Conservation (phyloP, 192 early-diverging fungal genomes). For the Cladochytrium replicatum region DNA sequence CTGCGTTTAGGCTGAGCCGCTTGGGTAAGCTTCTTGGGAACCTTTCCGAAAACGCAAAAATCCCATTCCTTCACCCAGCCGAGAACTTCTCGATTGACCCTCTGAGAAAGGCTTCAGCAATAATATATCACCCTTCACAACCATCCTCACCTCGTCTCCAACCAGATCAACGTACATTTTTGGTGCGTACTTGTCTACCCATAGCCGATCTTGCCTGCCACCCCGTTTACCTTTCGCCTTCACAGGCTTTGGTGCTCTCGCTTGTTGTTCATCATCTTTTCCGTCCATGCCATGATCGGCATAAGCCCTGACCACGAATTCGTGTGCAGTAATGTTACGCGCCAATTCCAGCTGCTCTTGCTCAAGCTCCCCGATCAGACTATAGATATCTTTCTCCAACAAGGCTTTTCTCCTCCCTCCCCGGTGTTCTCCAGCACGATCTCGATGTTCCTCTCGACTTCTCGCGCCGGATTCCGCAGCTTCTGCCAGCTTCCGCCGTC, state of each 20-base stretch:
- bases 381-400: too few relatives aligned
- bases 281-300: too few relatives aligned
- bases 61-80: slow-evolving; percentile 97
- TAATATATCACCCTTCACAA: background rate
- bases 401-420: too few relatives aligned
- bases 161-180: slow-evolving; percentile 71
- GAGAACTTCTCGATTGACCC: slow-evolving; percentile 76
- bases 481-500: too few relatives aligned
- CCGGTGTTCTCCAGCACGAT: too few relatives aligned
- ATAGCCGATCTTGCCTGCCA: slow-evolving; percentile 40
- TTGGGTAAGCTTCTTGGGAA: slow-evolving; percentile 2
- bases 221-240: background rate
- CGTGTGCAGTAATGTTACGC: too few relatives aligned
- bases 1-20: background rate
- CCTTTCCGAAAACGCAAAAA: slow-evolving; percentile 75
- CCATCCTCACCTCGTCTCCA: slow-evolving; percentile 64
- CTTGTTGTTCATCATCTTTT: too few relatives aligned
- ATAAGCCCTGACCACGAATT: too few relatives aligned
- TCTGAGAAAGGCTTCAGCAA: slow-evolving; percentile 18
- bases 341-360: too few relatives aligned
- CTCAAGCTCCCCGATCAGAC: too few relatives aligned
- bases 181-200: slow-evolving; percentile 90
- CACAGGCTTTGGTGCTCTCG: background rate
- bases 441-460: too few relatives aligned
- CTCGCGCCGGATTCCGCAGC: too few relatives aligned